Evolutionary conservation across 192 early-diverging fungal species (phyloP).

Genomic region (Backusella macrospora): DNA sequence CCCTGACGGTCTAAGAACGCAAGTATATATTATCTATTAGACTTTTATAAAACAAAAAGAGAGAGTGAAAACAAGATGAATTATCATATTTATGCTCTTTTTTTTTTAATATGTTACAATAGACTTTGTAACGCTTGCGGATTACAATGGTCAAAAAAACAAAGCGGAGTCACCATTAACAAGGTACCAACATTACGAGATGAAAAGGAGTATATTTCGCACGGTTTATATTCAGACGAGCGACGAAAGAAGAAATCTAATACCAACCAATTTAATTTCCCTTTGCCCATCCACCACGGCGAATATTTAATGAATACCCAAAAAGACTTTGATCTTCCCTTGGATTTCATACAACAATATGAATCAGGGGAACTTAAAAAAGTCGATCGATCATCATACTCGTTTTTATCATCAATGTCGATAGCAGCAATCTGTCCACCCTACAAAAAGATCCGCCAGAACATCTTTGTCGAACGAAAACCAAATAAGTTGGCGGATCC

Average conservation of each 20-base stretch:
- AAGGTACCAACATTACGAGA: conserved; percentile 35
- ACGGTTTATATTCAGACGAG: conserved; percentile 54
- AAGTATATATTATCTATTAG: background rate
- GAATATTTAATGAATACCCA: conserved; percentile 51
- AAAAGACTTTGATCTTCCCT: conserved; percentile 67
- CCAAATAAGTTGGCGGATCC: conserved; percentile 51
- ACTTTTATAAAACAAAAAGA: background rate
- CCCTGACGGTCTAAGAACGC: conserved; percentile 27
- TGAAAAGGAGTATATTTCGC: conserved; percentile 50
- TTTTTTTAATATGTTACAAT: background rate
- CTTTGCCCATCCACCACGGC: conserved; percentile 66
- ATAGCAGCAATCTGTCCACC: background rate
- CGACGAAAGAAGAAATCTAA: background rate
- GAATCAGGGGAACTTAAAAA: conserved; percentile 31
- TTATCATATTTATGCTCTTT: background rate
- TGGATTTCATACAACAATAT: conserved; percentile 61
- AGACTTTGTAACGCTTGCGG: conserved; percentile 46
- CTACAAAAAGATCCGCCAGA: conserved; percentile 49
- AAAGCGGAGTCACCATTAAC: background rate
- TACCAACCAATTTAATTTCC: conserved; percentile 47
- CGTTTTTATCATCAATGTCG: background rate
- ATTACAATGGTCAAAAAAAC: conserved; percentile 29
- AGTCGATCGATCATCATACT: background rate
- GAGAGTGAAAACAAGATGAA: background rate
- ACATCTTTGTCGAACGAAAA: conserved; percentile 78